Evolutionary conservation across 2,329 filamentous ascomycete genomes (phyloP), one percentile per base, ranked within the genome.

Genomic region (Calcarisporium arbuscula): DNA sequence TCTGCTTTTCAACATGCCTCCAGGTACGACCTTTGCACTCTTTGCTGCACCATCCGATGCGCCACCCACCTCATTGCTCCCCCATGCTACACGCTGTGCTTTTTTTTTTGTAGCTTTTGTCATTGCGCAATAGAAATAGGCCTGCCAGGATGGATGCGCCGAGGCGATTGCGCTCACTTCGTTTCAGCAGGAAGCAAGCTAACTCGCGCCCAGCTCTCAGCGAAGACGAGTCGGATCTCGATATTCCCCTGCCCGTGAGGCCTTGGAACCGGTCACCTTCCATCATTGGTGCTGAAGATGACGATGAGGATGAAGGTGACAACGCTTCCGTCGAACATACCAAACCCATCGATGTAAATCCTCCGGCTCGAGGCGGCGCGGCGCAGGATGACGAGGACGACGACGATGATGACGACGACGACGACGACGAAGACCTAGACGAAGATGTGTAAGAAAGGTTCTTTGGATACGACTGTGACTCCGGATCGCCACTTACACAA

Each of bases 381-480:
- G 47, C 43, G 9, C 40, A 38, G 9, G 52, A 51, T 40, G 50
- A 53, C 12, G 43, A 39, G 8, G 42, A 51, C 3, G 51, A 53
- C n/a, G 51, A 54, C 4, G 49, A 50, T 3, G 54, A 58, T 4
- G 57, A 53, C 2, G 56, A 55, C 1, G 57, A 55, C 0, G 56
- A 55, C 5, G 58, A 53, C 3, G 56, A 57, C 0, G 56, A 54
- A 1, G 61, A 60, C 6, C 53, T 58, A n/a, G 51, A 57, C 22
- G 46, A 68, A 20, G 54, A 58, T 12, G 51, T 61, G 14, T 53
- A 53, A 15, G 74, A n/a, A n/a, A n/a, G n/a, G n/a, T n/a, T n/a
- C n/a, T n/a, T n/a, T n/a, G n/a, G n/a, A n/a, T n/a, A n/a, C n/a
- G n/a, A n/a, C n/a, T n/a, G n/a, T n/a, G n/a, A n/a, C n/a, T n/a